A percentile compares a stretch with the other conserved stretches of the same genome.
These are phyloP conservation scores for Ganoderma multipileum DNA, from an alignment of 1,284 basidiomycete genomes.

Conservation along the genomic window DNA sequence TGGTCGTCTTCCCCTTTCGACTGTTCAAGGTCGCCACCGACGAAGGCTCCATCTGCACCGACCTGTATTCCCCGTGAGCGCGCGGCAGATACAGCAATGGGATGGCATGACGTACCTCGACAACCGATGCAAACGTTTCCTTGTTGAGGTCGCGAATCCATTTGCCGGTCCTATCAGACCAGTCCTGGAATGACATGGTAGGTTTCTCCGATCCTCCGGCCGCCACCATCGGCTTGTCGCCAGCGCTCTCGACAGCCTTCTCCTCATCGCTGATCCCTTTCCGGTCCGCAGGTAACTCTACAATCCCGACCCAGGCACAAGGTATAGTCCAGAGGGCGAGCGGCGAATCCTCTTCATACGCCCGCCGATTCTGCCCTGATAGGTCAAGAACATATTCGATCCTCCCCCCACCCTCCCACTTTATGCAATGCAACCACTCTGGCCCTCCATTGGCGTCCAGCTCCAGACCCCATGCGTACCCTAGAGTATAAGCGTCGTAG, in stretches of 20 bases:
- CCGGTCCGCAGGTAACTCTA: background rate
- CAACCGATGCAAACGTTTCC: background rate
- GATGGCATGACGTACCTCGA: background rate
- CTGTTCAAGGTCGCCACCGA: background rate
- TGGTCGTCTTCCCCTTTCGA: slow-evolving; percentile 16
- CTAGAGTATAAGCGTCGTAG: slow-evolving; percentile 9
- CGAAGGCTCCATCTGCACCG: background rate
- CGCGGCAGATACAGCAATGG: background rate
- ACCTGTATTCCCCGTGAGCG: background rate
- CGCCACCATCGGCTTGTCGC: background rate
- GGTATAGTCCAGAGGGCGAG: background rate
- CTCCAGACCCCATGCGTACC: slow-evolving; percentile 19
- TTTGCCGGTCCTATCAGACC: background rate
- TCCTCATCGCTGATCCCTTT: background rate
- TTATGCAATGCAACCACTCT: background rate
- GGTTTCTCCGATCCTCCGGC: background rate
- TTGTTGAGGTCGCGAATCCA: slow-evolving; percentile 1
- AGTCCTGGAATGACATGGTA: background rate
- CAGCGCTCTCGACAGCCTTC: background rate
- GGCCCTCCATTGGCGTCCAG: background rate
- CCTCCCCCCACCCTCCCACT: background rate
- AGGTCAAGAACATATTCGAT: background rate
- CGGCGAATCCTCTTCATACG: background rate
- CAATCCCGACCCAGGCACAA: background rate
- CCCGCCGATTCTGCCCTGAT: background rate